Conservation (phyloP, 192 early-diverging fungal genomes). For the Podochytrium sp. region DNA sequence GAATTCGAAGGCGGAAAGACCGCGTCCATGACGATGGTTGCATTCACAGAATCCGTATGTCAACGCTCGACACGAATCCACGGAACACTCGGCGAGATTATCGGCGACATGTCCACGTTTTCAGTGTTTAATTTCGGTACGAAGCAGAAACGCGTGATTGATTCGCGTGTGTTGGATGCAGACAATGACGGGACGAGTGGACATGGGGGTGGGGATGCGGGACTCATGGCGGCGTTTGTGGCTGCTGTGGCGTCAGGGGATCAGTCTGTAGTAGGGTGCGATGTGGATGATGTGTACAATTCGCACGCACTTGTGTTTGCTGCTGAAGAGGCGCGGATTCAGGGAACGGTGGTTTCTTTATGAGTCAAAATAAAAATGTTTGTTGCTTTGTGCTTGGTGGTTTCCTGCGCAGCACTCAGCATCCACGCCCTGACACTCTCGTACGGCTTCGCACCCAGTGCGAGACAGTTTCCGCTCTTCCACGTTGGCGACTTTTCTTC, state of each 20-base stretch:
- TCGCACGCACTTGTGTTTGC: constrained; percentile 53
- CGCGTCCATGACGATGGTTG: constrained; percentile 63
- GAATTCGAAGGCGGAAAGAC: constrained; percentile 56
- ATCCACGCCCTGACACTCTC: too few species aligned
- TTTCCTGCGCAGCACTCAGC: too few species aligned
- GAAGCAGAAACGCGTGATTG: constrained; percentile 32
- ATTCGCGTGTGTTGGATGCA: constrained; percentile 10
- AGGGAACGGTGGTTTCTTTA: constrained; percentile 43
- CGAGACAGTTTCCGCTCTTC: too few species aligned
- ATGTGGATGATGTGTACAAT: constrained; percentile 39
- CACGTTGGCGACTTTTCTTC: too few species aligned
- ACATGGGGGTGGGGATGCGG: constrained; percentile 55
- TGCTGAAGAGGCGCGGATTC: constrained; percentile 51
- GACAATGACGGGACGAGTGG: constrained; percentile 25
- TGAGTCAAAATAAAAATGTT: constrained; percentile 4
- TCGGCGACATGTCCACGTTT: constrained; percentile 55
- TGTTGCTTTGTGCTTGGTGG: too few species aligned
- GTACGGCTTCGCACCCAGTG: too few species aligned
- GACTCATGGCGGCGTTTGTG: constrained; percentile 47
- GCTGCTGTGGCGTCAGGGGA: constrained; percentile 34
- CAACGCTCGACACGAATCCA: constrained; percentile 57
- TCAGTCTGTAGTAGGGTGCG: constrained; percentile 38
- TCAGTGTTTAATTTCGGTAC: constrained; percentile 51
- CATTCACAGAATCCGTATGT: constrained; percentile 57
- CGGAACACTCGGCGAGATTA: constrained; percentile 57